Evolutionary conservation across 2,329 filamentous ascomycete genomes (phyloP).

Genomic region (Aquanectria penicillioides): DNA sequence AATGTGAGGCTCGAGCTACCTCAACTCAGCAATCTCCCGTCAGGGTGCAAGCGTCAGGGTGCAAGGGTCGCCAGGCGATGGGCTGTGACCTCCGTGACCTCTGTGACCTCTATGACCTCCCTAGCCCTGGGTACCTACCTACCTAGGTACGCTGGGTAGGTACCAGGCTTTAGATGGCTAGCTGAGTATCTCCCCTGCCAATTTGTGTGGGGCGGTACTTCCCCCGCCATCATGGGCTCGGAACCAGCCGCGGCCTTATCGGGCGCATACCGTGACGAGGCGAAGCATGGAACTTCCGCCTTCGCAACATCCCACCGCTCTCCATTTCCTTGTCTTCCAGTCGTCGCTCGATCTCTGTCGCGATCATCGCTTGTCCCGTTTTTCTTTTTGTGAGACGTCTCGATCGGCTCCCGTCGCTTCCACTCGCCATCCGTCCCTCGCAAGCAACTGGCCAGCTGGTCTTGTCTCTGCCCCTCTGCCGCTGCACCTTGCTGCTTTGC

Average conservation of each 20-base stretch:
- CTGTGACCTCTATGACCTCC: too few species aligned
- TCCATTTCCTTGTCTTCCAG: slow-evolving; percentile 1
- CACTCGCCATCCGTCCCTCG: not conserved
- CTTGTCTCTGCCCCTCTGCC: slow-evolving; percentile 10
- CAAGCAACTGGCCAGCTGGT: not conserved
- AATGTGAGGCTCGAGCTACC: slow-evolving; percentile 13
- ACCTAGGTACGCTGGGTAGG: not conserved
- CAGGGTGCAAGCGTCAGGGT: not conserved
- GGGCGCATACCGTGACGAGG: slow-evolving; percentile 24
- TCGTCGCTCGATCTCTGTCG: not conserved
- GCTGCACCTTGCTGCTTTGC: slow-evolving; percentile 7
- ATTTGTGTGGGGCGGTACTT: slow-evolving; percentile 29
- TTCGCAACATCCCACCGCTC: slow-evolving; percentile 17
- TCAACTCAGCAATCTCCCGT: slow-evolving; percentile 11
- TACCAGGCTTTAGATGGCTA: slow-evolving; percentile 6
- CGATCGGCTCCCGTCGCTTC: not conserved
- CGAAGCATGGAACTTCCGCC: slow-evolving; percentile 17
- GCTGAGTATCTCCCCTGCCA: slow-evolving; percentile 26
- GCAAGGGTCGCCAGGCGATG: slow-evolving; percentile 18
- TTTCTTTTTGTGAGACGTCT: not conserved
- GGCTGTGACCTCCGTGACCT: too few species aligned
- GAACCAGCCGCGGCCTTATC: slow-evolving; percentile 36
- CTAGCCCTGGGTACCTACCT: too few species aligned
- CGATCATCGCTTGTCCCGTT: not conserved
- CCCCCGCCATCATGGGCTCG: slow-evolving; percentile 28